Evolutionary conservation across 331 rosid genomes (phyloP), one percentile per base, ranked within the genome.

Genomic region (Cucumis variabilis): DNA sequence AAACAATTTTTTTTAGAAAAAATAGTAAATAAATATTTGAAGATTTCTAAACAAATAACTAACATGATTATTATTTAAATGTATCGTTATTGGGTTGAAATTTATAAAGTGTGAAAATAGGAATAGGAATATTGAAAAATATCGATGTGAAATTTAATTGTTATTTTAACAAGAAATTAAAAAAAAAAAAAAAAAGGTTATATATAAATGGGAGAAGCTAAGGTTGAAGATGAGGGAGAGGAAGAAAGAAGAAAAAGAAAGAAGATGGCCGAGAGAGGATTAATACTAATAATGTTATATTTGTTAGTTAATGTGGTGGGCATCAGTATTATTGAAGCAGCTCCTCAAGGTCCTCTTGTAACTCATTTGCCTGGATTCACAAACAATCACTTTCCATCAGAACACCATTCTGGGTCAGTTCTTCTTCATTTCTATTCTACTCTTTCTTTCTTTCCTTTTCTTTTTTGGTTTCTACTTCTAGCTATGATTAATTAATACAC

Each of bases 341-440:
- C 87, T n/a, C 92, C 93, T 51, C 13, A 15, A 74, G 60, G 20
- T 86, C 75, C 92, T 88, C 82, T 89, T 13, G 78, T 92, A 86
- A 89, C 90, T 16, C 83, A 81, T 1, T 91, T 92, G 77, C 93
- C 94, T 21, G 94, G 92, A 25, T 92, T 92, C 85, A 72, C 71
- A 44, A 44, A 7, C 48, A 44, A 44, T 44, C 9, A 44, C 48
- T 92, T 62, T 90, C 89, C 23, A 25, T 90, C 94, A 58, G 87
- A 81, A 68, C 94, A 92, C 85, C 85, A 88, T 78, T 81, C 92
- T 9, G 94, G 94, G 93, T 92, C 1, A 9, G 23, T 71, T 9
- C 44, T 71, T 9, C 44, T 25, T 16, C 41, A 11, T 17, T 33
- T 23, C 65, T 55, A 33, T 15, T 15, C 62, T 17, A 16, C 65